phyloP scores from a whole-genome alignment of 805 yeast genomes.

The Wickerhamomyces bisporus region DNA sequence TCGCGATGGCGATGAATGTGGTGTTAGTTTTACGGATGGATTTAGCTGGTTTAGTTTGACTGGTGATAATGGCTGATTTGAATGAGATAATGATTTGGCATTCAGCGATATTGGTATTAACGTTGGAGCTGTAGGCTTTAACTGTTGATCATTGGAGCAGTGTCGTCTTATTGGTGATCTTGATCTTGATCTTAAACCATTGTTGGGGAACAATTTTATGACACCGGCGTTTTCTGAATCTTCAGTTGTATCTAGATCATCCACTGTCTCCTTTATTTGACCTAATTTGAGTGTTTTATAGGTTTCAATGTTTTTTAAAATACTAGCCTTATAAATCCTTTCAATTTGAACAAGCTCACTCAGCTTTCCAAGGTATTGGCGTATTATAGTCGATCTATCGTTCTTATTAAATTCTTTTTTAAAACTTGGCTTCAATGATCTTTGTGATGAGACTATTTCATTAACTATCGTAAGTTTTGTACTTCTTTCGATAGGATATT shows the following conservation, averaged over 20 bases:
- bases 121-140: neutral
- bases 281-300: conserved; percentile 8
- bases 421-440: conserved; percentile 17
- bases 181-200: conserved; percentile 13
- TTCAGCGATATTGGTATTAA: conserved; percentile 2
- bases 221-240: conserved; percentile 11
- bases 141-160: conserved; percentile 2
- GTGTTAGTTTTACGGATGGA: conserved; percentile 7
- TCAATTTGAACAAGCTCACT: conserved; percentile 64
- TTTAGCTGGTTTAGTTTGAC: conserved; percentile 8
- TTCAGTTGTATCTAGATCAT: conserved; percentile 5
- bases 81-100: no score
- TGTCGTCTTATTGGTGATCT: conserved; percentile 20
- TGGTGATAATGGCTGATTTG: conserved; percentile 11
- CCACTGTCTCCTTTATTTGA: conserved; percentile 9
- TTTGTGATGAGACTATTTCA: conserved; percentile 28
- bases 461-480: conserved; percentile 36
- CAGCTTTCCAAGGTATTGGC: conserved; percentile 41
- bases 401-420: conserved; percentile 28
- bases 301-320: conserved; percentile 17
- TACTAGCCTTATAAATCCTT: conserved; percentile 49
- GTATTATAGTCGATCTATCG: conserved; percentile 41
- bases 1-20: conserved; percentile 4
- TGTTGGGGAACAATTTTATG: conserved; percentile 15
- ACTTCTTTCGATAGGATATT: conserved; percentile 42